phyloP scores from a whole-genome alignment of 225 moss, liverwort and hornwort genomes.

The Antitrichia curtipendula region DNA sequence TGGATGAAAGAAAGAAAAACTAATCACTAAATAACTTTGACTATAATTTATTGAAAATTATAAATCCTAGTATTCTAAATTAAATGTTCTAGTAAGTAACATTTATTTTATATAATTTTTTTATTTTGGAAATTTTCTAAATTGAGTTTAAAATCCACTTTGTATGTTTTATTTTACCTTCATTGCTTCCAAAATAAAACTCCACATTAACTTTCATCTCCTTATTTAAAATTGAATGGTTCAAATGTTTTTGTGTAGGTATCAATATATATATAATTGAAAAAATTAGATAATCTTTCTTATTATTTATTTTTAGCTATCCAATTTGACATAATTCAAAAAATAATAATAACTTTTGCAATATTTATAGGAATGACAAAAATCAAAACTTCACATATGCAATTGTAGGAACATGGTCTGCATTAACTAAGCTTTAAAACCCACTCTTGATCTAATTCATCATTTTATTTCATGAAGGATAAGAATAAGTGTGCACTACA shows the following conservation, averaged over 20 bases:
- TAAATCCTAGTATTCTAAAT: not conserved
- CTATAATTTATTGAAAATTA: too few relatives aligned
- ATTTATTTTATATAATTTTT: not conserved
- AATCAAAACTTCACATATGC: too few relatives aligned
- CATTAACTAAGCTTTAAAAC: too few relatives aligned
- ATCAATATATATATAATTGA: not conserved
- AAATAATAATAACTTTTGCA: not conserved
- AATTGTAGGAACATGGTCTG: too few relatives aligned
- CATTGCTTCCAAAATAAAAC: not conserved
- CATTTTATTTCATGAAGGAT: too few relatives aligned
- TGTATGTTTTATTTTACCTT: not conserved
- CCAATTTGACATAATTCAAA: not conserved
- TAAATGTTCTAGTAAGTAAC: not conserved
- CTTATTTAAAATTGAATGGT: not conserved
- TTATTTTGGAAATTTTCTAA: not conserved
- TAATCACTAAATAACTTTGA: not conserved
- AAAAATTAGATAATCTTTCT: not conserved
- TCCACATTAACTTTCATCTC: not conserved
- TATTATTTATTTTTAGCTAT: not conserved
- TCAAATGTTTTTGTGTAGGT: not conserved
- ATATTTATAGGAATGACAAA: not conserved
- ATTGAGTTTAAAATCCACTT: not conserved
- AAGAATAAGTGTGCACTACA: too few relatives aligned
- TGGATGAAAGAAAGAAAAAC: not conserved
- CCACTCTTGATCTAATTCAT: too few relatives aligned